Base-by-base conservation (phyloP, 148 eudicot species). In the Rhododendron molle region DNA sequence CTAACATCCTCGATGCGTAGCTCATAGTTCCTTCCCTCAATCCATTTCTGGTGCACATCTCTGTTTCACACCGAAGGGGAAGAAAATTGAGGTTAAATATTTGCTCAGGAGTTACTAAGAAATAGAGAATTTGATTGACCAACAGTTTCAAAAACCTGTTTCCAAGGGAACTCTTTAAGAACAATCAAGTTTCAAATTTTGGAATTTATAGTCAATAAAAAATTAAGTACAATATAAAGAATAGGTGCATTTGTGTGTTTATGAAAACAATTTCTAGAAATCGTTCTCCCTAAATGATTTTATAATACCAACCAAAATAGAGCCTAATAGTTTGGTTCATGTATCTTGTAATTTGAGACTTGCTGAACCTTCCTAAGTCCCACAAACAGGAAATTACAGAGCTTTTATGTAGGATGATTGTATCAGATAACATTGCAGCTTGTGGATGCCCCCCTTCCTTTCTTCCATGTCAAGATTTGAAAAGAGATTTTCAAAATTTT, bases 1-100 rank as follows among this genome's bases (percentile, higher is more conserved):
- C 99, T 91, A 82, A 97, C 99, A 84, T 97, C 99, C 88, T 97
- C 99, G 21, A 97, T 97, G 83, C 99, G 95, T 28, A 97, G 87
- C 87, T 97, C 99, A 46, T 97, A 95, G 85, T 97, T 97, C 84
- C 99, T 98, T 85, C 99, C 99, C 85, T 97, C 98, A 1, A 97
- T 97, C 99, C 98, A 97, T 90, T 97, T 97, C 87, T 95, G 98
- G 85, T 95, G 99, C 72, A 97, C 98, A 87, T 97, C 99, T 89
- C 99, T 97, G 94, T 91, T 87, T 76, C 30, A 88, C 46, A 26
- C 43, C 85, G 28, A n/a, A 21, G 7, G 38, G 50, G 28, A 77
- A 47, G 14, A 54, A 86, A 13, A 32, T 82, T 40, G 47, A 82
- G 30, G 56, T 8, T 20, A 44, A 44, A 77, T 23, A 3, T 34